These are phyloP conservation scores for Hibiscus trionum DNA, from an alignment of 345 rosid genomes.

Conservation along the genomic window DNA sequence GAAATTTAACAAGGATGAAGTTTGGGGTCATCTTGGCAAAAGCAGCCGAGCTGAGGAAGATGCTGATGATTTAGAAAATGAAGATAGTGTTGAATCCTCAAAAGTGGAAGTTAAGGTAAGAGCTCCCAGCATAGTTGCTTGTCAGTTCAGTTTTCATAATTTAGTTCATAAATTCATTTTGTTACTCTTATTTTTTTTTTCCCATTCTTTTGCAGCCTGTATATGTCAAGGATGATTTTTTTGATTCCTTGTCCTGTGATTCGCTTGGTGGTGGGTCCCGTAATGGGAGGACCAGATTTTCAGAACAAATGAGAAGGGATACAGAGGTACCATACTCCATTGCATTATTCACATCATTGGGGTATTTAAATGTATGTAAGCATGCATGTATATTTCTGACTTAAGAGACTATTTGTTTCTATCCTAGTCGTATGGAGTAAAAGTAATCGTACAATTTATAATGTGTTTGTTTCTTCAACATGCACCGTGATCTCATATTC, in stretches of 20 bases:
- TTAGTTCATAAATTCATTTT: background rate
- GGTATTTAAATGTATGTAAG: background rate
- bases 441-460: background rate
- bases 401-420: no score
- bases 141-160: background rate
- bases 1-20: constrained; percentile 54
- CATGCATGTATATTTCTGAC: background rate
- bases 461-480: background rate
- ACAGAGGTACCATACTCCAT: constrained; percentile 29
- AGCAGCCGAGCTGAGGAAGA: constrained; percentile 22
- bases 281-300: constrained; percentile 39
- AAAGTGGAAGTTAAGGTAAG: constrained; percentile 25
- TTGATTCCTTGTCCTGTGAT: constrained; percentile 45
- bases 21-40: constrained; percentile 55
- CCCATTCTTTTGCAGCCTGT: constrained; percentile 27
- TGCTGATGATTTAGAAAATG: constrained; percentile 26
- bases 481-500: background rate
- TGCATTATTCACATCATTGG: background rate
- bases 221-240: constrained; percentile 51
- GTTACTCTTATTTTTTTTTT: background rate
- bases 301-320: constrained; percentile 44
- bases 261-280: constrained; percentile 28
- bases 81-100: constrained; percentile 25
- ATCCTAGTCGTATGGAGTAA: background rate
- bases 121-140: background rate